These are phyloP conservation scores for Mortierella sp. DNA, from an alignment of 371 early-diverging fungal species.

Conservation along the genomic window DNA sequence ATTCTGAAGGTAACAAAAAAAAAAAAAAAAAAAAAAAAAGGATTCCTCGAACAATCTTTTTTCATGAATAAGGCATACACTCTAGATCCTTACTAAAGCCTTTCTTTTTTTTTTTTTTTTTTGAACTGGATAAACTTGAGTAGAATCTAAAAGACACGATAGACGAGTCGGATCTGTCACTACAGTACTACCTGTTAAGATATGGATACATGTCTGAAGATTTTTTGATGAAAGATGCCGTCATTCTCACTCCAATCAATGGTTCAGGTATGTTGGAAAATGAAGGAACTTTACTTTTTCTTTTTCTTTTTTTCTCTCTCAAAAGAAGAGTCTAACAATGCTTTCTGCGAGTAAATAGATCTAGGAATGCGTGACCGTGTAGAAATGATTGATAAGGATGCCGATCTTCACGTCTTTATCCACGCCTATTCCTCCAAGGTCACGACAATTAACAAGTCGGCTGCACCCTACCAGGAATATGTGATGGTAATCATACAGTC, in stretches of 20 bases:
- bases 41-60: no score
- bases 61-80: no score
- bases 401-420: slow-evolving; percentile 58
- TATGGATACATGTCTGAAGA: slow-evolving; percentile 70
- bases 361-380: slow-evolving; percentile 63
- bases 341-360: slow-evolving; percentile 39
- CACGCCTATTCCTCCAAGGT: slow-evolving; percentile 34
- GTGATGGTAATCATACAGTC: slow-evolving; percentile 55
- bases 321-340: neutral
- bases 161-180: slow-evolving; percentile 76
- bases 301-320: neutral
- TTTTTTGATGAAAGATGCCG: slow-evolving; percentile 62
- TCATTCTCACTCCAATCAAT: slow-evolving; percentile 58
- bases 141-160: slow-evolving; percentile 73
- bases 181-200: slow-evolving; percentile 75
- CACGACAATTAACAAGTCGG: slow-evolving; percentile 38
- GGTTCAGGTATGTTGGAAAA: slow-evolving; percentile 42
- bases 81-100: no score
- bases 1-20: slow-evolving; percentile 62
- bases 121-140: neutral
- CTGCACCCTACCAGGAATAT: slow-evolving; percentile 72
- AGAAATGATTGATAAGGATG: slow-evolving; percentile 66
- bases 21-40: neutral
- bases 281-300: slow-evolving; percentile 17
- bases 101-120: neutral